phyloP scores from a whole-genome alignment of 1,284 basidiomycete genomes.

The Gymnopus androsaceus region DNA sequence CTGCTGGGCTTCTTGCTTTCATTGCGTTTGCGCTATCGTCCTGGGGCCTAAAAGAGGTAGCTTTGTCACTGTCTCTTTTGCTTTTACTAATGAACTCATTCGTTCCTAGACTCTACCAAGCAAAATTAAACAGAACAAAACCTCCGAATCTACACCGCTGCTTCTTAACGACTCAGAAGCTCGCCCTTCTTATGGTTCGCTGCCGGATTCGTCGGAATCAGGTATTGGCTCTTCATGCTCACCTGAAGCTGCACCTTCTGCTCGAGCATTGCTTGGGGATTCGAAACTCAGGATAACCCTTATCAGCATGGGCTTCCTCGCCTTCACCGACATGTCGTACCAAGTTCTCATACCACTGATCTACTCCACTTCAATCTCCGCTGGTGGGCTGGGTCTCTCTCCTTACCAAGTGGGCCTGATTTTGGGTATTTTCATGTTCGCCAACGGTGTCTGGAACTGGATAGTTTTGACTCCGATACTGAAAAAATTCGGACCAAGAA shows the following conservation, averaged over 20 bases:
- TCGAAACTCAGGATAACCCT: conserved; percentile 3
- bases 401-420: conserved; percentile 26
- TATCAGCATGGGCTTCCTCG: conserved; percentile 27
- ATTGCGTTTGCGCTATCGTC: conserved; percentile 26
- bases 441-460: conserved; percentile 26
- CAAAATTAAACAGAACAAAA: neutral
- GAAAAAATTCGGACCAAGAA: conserved; percentile 14
- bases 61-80: neutral
- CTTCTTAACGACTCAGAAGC: neutral
- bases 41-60: conserved; percentile 35
- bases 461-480: conserved; percentile 5
- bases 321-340: conserved; percentile 31
- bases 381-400: conserved; percentile 27
- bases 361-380: conserved; percentile 26
- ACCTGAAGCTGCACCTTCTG: neutral
- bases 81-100: neutral
- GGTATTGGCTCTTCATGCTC: neutral
- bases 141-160: neutral
- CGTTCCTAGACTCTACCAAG: neutral
- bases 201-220: neutral
- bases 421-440: conserved; percentile 28
- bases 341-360: conserved; percentile 29
- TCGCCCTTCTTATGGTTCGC: neutral
- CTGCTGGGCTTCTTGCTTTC: conserved; percentile 29
- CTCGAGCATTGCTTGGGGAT: neutral